Conservation (phyloP, 2,329 filamentous ascomycete species). For the Cordyceps javanica region DNA sequence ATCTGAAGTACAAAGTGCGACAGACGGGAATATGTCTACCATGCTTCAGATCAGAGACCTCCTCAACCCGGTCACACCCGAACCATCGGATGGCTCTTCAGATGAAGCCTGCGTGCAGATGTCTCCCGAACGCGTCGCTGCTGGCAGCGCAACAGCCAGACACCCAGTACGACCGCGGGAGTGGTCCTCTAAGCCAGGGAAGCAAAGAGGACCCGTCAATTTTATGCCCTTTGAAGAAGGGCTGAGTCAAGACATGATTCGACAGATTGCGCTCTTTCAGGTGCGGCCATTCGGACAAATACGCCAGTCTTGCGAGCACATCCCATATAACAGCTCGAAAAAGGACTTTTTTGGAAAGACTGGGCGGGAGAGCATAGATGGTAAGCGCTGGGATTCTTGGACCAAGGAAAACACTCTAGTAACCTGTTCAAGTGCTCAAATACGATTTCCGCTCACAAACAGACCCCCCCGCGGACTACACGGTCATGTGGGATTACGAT, state of each 20-base stretch:
- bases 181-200: conserved; percentile 20
- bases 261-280: conserved; percentile 56
- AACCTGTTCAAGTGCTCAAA: conserved; percentile 58
- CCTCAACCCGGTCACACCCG: conserved; percentile 9
- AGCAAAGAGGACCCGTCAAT: conserved; percentile 60
- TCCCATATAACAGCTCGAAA: conserved; percentile 93
- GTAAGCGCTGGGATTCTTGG: conserved; percentile 39
- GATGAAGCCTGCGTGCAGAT: neutral
- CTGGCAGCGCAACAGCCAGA: neutral
- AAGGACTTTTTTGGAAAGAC: conserved; percentile 84
- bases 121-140: neutral
- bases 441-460: conserved; percentile 73
- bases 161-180: conserved; percentile 4
- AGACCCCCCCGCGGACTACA: conserved; percentile 55
- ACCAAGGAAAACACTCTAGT: conserved; percentile 10
- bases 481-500: conserved; percentile 96
- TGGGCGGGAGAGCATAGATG: conserved; percentile 80
- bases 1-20: neutral
- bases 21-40: neutral
- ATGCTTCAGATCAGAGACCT: conserved; percentile 10
- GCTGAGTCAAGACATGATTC: conserved; percentile 49
- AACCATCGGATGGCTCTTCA: conserved; percentile 5
- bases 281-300: conserved; percentile 62
- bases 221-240: conserved; percentile 65
- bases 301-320: conserved; percentile 60